Conservation (phyloP, 345 rosid genomes). For the Abelmoschus esculentus region DNA sequence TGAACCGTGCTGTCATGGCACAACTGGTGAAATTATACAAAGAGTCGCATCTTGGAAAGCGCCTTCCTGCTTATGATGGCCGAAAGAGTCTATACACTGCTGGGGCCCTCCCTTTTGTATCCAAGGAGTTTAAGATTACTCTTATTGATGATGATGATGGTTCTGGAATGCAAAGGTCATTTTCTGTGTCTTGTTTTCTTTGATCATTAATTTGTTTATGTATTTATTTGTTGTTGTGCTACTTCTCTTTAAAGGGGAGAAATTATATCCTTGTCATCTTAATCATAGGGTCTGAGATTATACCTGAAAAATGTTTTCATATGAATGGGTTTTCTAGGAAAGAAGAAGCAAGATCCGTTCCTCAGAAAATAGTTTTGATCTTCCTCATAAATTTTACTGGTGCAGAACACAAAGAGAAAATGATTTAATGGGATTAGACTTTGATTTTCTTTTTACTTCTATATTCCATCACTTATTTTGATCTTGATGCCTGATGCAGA, state of each 20-base stretch:
- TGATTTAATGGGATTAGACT: not conserved
- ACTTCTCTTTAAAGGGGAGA: not conserved
- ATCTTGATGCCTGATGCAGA: slow-evolving; percentile 30
- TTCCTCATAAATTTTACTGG: not conserved
- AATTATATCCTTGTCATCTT: not conserved
- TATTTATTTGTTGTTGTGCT: too few relatives aligned
- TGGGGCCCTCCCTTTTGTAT: slow-evolving; percentile 72
- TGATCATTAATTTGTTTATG: not conserved
- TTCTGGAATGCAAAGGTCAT: slow-evolving; percentile 59
- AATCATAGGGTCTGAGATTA: not conserved
- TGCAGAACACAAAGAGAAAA: not conserved
- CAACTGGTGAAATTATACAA: slow-evolving; percentile 46
- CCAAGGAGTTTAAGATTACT: slow-evolving; percentile 64
- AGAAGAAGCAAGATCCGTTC: not conserved
- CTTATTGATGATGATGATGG: slow-evolving; percentile 83
- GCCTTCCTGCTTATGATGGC: slow-evolving; percentile 94
- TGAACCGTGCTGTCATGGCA: slow-evolving; percentile 80
- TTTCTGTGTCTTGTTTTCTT: not conserved
- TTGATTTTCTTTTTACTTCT: not conserved
- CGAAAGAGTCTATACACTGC: slow-evolving; percentile 87
- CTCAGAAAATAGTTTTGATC: not conserved
- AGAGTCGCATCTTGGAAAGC: slow-evolving; percentile 76
- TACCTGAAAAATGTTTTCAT: not conserved
- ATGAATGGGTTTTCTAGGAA: not conserved
- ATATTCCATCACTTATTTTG: slow-evolving; percentile 1